Evolutionary conservation across 2,329 filamentous ascomycete species (phyloP).

Genomic region (Colletotrichum phormii): DNA sequence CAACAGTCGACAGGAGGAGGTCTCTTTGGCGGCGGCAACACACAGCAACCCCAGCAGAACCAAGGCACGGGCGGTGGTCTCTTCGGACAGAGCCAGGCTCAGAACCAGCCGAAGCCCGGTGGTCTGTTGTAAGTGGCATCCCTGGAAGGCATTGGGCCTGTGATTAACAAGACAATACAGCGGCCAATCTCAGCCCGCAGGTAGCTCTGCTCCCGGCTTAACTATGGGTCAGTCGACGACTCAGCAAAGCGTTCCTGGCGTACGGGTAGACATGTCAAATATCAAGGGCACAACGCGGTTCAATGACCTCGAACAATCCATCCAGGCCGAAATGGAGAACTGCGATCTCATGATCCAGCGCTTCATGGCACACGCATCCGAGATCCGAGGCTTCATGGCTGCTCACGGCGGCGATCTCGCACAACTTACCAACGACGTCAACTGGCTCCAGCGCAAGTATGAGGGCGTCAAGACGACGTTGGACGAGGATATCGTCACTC

Average conservation of each 20-base stretch:
- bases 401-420: constrained; percentile 63
- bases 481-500: constrained; percentile 69
- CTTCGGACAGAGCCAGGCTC: constrained; percentile 49
- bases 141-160: too few relatives aligned
- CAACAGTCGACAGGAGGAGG: constrained; percentile 16
- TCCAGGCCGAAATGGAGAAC: constrained; percentile 81
- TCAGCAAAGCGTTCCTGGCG: constrained; percentile 73
- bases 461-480: constrained; percentile 57
- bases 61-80: constrained; percentile 39
- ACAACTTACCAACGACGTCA: constrained; percentile 58
- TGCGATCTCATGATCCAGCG: constrained; percentile 85
- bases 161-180: constrained; percentile 12
- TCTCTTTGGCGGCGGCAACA: constrained; percentile 6
- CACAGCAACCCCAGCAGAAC: constrained; percentile 23
- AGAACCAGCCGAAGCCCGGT: constrained; percentile 33
- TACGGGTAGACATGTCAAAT: constrained; percentile 82
- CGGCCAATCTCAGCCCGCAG: constrained; percentile 29
- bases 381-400: constrained; percentile 77
- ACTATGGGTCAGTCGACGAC: constrained; percentile 64
- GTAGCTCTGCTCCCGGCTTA: constrained; percentile 46
- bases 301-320: constrained; percentile 85
- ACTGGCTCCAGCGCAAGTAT: constrained; percentile 63
- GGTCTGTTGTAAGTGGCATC: constrained; percentile 46
- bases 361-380: constrained; percentile 82
- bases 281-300: constrained; percentile 90